Evolutionary conservation across 192 early-diverging fungal species (phyloP).

Genomic region (Dissophora ornata): DNA sequence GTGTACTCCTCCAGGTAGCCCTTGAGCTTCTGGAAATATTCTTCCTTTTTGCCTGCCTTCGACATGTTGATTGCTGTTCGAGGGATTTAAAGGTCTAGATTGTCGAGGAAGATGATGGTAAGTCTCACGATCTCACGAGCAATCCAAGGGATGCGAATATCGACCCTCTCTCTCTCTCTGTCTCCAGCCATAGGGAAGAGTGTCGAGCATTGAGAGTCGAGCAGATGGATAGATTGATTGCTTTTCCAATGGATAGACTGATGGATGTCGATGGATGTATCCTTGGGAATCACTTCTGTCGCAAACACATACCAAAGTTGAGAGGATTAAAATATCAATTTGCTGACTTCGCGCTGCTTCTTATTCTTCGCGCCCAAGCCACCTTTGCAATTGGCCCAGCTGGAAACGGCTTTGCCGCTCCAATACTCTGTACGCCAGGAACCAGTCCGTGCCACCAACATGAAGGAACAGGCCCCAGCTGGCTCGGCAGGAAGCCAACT

Average conservation of each 20-base stretch:
- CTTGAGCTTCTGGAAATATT: slow-evolving; percentile 96
- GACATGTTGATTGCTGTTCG: slow-evolving; percentile 88
- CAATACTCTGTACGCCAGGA: too few species aligned
- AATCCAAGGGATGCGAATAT: too few species aligned
- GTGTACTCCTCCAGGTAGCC: slow-evolving; percentile 87
- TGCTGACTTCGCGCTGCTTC: slow-evolving; percentile 23
- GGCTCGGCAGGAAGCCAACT: not conserved
- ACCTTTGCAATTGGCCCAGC: too few species aligned
- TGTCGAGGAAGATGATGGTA: not conserved
- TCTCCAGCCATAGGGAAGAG: too few species aligned
- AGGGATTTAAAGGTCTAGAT: slow-evolving; percentile 67
- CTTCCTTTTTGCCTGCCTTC: slow-evolving; percentile 99
- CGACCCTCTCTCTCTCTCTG: too few species aligned
- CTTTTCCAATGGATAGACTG: not conserved
- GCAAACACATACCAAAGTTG: slow-evolving; percentile 52
- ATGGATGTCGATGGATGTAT: slow-evolving; percentile 16
- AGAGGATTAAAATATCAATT: slow-evolving; percentile 50
- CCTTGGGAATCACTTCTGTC: too few species aligned
- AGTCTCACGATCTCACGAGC: not conserved
- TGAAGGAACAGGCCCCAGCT: too few species aligned
- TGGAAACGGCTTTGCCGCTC: too few species aligned
- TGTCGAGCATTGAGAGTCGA: not conserved
- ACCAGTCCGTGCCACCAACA: too few species aligned
- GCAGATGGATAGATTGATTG: slow-evolving; percentile 5
- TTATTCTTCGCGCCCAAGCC: slow-evolving; percentile 23